These are phyloP conservation scores for Globisporangium nagaii DNA, from an alignment of 352 stramenopile genomes.

Conservation along the genomic window DNA sequence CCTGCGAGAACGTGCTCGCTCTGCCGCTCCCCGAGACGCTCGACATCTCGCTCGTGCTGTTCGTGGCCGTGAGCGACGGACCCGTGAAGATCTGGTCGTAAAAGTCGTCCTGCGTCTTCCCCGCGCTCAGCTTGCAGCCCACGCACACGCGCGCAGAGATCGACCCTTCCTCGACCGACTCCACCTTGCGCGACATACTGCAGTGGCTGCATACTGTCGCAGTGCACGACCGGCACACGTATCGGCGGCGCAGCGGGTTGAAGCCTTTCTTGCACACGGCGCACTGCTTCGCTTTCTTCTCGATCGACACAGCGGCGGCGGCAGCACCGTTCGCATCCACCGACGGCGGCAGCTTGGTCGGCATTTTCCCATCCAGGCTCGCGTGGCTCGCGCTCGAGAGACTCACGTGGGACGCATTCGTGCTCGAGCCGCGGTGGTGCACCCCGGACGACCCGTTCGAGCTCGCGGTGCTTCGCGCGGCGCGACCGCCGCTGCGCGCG, in stretches of 20 bases:
- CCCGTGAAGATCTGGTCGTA: conserved; percentile 77
- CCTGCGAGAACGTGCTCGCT: conserved; percentile 43
- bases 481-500: conserved; percentile 11
- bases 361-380: neutral
- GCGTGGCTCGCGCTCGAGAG: conserved; percentile 4
- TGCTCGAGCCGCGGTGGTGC: conserved; percentile 6
- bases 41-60: conserved; percentile 12
- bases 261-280: conserved; percentile 80
- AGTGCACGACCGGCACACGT: conserved; percentile 70
- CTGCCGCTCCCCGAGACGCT: conserved; percentile 25
- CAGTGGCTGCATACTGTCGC: conserved; percentile 76
- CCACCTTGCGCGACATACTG: conserved; percentile 56
- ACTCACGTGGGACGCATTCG: conserved; percentile 9
- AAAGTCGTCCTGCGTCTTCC: conserved; percentile 65
- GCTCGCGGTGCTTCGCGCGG: conserved; percentile 23
- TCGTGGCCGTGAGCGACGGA: conserved; percentile 18
- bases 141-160: conserved; percentile 75
- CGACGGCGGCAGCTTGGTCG: conserved; percentile 1
- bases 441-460: conserved; percentile 7
- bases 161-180: conserved; percentile 39
- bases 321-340: conserved; percentile 3
- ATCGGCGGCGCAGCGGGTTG: conserved; percentile 69
- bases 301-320: too few species aligned
- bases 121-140: conserved; percentile 74
- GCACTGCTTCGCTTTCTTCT: conserved; percentile 72